phyloP scores from a whole-genome alignment of 2,329 filamentous ascomycete species.

The Pseudopithomyces chartarum region DNA sequence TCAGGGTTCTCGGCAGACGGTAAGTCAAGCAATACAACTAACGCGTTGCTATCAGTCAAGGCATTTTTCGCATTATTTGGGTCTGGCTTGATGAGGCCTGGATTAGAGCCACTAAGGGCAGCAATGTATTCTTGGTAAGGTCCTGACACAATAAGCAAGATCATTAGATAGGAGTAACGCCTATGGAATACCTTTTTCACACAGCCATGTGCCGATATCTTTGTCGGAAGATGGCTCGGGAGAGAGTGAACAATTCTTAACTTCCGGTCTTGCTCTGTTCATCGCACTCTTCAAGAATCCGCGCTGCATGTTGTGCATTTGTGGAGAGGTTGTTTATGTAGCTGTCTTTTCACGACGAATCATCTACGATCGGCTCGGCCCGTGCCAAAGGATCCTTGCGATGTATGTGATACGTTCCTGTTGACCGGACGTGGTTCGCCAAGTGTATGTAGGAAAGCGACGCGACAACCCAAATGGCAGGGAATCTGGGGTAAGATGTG shows the following conservation, averaged over 20 bases:
- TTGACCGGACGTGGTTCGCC: not conserved
- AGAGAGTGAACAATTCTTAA: not conserved
- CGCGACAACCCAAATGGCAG: not conserved
- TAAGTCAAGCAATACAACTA: constrained; percentile 33
- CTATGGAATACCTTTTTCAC: constrained; percentile 25
- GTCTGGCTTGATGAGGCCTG: constrained; percentile 34
- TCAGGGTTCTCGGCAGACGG: constrained; percentile 10
- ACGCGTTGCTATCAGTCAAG: constrained; percentile 25
- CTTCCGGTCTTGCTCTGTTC: not conserved
- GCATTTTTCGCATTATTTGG: constrained; percentile 31
- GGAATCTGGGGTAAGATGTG: constrained; percentile 3
- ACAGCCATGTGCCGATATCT: constrained; percentile 33
- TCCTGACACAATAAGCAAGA: constrained; percentile 18
- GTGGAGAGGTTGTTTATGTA: not conserved
- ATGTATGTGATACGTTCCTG: not conserved
- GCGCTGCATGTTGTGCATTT: not conserved
- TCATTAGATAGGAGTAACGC: not conserved
- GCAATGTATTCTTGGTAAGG: constrained; percentile 36
- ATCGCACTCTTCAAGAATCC: not conserved
- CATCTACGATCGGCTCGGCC: not conserved
- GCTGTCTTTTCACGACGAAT: not conserved
- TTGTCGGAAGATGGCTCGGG: not conserved
- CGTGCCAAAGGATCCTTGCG: not conserved
- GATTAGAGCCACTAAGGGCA: constrained; percentile 34
- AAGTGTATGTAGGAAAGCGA: not conserved